Percentiles rank a stretch among this genome's conserved stretches.
Evolutionary conservation across 805 yeast genomes (phyloP).

Genomic region (Debaryomyces tyrocola): DNA sequence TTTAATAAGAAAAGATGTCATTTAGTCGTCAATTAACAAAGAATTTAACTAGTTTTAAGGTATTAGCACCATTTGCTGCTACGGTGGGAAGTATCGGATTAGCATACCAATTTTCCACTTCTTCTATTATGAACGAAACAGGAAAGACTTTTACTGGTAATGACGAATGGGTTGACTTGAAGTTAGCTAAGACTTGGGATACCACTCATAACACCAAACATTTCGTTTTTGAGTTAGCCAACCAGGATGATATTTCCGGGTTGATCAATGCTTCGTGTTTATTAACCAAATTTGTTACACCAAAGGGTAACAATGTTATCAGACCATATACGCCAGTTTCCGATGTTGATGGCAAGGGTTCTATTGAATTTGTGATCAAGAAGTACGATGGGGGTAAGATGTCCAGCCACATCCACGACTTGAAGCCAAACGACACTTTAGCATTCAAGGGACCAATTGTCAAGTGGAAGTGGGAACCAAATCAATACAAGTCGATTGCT

Average conservation of each 20-base stretch:
- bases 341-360: conserved; percentile 67
- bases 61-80: conserved; percentile 30
- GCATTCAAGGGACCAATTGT: conserved; percentile 91
- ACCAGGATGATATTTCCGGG: conserved; percentile 69
- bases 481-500: conserved; percentile 75
- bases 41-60: conserved; percentile 22
- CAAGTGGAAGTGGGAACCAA: conserved; percentile 90
- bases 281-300: conserved; percentile 76
- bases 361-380: conserved; percentile 79
- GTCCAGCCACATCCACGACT: conserved; percentile 66
- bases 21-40: conserved; percentile 21
- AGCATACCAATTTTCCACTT: conserved; percentile 26
- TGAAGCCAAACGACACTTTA: conserved; percentile 78
- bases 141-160: conserved; percentile 58
- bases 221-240: conserved; percentile 68
- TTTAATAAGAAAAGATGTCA: conserved; percentile 14
- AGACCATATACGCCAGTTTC: conserved; percentile 90
- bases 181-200: conserved; percentile 47
- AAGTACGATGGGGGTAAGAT: conserved; percentile 83
- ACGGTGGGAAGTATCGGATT: conserved; percentile 35
- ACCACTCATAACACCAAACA: conserved; percentile 65
- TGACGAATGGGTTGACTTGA: conserved; percentile 71
- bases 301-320: conserved; percentile 82
- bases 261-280: conserved; percentile 76
- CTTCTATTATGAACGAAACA: conserved; percentile 33